Percentiles rank a stretch among this genome's conserved stretches.
These are phyloP conservation scores for Mycocalia duriaeana DNA, from an alignment of 1,284 basidiomycete genomes.

Conservation along the genomic window DNA sequence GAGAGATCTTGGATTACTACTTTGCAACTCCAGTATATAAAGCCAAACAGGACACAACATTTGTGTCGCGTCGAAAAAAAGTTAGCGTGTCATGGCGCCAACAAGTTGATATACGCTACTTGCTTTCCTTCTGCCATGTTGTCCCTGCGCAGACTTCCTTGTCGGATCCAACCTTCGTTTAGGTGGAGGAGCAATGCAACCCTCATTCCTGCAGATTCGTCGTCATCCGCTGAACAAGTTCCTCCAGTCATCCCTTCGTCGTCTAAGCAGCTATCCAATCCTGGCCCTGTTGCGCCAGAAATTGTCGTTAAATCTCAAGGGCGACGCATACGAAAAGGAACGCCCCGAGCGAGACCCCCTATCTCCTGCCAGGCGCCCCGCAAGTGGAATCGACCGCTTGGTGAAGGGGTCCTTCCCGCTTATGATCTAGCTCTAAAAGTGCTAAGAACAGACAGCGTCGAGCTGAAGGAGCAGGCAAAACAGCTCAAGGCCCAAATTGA, in stretches of 20 bases:
- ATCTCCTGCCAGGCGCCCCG: constrained; percentile 48
- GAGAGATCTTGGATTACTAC: not conserved
- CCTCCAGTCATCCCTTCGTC: constrained; percentile 5
- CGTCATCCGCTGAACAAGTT: not conserved
- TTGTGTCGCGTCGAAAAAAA: constrained; percentile 13
- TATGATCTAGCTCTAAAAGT: constrained; percentile 79
- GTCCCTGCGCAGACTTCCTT: constrained; percentile 19
- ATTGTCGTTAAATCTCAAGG: constrained; percentile 12
- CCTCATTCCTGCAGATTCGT: constrained; percentile 6
- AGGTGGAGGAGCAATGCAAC: constrained; percentile 18
- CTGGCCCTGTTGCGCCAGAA: no score
- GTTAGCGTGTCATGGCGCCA: not conserved
- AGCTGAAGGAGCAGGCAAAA: constrained; percentile 31
- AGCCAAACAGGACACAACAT: constrained; percentile 20
- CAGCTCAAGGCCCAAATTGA: constrained; percentile 23
- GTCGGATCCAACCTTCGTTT: constrained; percentile 4
- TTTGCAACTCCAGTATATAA: constrained; percentile 4
- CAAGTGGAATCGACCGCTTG: constrained; percentile 66
- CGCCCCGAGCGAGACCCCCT: constrained; percentile 1
- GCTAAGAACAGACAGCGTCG: constrained; percentile 49
- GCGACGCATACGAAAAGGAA: constrained; percentile 7
- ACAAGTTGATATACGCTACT: not conserved
- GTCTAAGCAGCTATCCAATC: no score
- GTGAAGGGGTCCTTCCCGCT: constrained; percentile 65
- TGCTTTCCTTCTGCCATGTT: no score